Percentiles rank a stretch among this genome's conserved stretches.
These are phyloP conservation scores for Plantago ovata DNA, from an alignment of 257 asterid genomes.

Conservation along the genomic window DNA sequence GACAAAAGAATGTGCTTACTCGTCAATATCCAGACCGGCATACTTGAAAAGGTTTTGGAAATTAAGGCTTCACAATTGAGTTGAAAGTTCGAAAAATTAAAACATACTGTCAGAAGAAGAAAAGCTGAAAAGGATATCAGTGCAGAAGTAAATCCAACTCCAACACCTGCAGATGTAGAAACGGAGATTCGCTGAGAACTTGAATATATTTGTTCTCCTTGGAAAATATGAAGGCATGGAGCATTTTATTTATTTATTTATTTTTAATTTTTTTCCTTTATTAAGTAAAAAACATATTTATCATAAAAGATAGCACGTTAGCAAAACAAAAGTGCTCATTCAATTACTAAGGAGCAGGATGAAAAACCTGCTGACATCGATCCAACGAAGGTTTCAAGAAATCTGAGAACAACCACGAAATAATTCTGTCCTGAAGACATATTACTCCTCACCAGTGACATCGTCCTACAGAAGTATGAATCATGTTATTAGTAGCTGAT, in stretches of 20 bases:
- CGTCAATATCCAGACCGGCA: constrained; percentile 97
- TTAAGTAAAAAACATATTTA: no score
- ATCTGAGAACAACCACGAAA: constrained; percentile 84
- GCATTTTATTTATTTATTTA: no score
- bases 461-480: constrained; percentile 58
- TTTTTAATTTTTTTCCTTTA: no score
- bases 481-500: constrained; percentile 17
- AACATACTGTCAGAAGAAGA: constrained; percentile 14
- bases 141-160: constrained; percentile 97
- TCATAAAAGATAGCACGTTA: no score
- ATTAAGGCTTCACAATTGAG: constrained; percentile 55
- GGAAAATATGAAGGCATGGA: no score
- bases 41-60: constrained; percentile 80
- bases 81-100: constrained; percentile 27
- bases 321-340: neutral
- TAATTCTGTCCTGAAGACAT: constrained; percentile 54
- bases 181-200: no score
- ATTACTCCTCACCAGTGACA: constrained; percentile 92
- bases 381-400: constrained; percentile 95
- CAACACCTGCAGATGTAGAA: constrained; percentile 68
- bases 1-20: constrained; percentile 44
- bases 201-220: no score
- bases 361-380: constrained; percentile 90
- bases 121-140: constrained; percentile 66
- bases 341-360: constrained; percentile 13